Base-by-base conservation (phyloP, 768 basidiomycete species). In the Mrakia blollopis region DNA sequence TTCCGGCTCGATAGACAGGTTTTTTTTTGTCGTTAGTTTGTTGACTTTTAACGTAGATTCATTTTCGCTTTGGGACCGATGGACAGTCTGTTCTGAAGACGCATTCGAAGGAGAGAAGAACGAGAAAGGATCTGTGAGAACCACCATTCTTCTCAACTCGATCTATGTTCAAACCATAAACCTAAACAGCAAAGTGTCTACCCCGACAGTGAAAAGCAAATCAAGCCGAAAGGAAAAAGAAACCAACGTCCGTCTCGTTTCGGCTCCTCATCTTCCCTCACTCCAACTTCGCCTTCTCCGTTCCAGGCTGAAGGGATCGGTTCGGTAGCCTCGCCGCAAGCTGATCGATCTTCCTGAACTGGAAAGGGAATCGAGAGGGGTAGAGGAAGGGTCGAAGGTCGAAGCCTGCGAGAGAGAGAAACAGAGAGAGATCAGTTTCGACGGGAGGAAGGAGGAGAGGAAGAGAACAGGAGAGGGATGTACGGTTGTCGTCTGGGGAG, bases 301-400 rank as follows among this genome's bases (percentile, higher is more conserved):
- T 7, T 41, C 41, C 13, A 13, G 50, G 47, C 50, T 60, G 52
- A 1, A 30, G 16, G 16, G 81, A 78, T 11, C 81, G 75, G 69
- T 84, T 81, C 14, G 93, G 93, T 52, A 95, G 84, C 13, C 82
- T 85, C 6, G 89, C 90, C 9, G 92, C 93, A 7, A 93, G 87
- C 77, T 90, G 89, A 81, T 99, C 96, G 78, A 99, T 98, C 85
- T 93, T 94, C 84, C 86, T 90, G 85, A 97, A 99, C 83, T 99
- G 97, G 90, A 93, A 98, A 0, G 92, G 92, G 86, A 98, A 98
- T 74, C 92, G 87, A 18, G 93, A 90, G 3, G 94, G 93, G 84
- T 98, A 98, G 69, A 99, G 85, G 89, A 99, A 99, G 0, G 95
- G 97, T 52, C 97, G 89, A 44, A 98, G 84, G 82, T 99, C 97